Evolutionary conservation across 441 rosid species (phyloP).

Genomic region (Heliophila coronopifolia): DNA sequence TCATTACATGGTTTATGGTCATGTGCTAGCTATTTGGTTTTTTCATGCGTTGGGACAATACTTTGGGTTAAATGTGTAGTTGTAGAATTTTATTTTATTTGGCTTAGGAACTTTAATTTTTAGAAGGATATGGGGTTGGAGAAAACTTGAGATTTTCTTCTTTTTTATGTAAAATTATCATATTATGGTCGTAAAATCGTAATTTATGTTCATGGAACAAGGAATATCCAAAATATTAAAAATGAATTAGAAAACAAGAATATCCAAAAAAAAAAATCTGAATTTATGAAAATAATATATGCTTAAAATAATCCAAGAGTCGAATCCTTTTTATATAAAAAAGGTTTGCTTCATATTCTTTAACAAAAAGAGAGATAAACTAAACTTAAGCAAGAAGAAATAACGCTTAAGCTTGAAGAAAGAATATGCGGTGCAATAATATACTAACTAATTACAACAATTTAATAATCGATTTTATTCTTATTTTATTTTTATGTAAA

Average conservation of each 20-base stretch:
- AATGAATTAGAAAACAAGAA: not conserved
- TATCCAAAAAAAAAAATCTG: not conserved
- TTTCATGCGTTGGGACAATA: slow-evolving; percentile 18
- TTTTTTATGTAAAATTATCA: slow-evolving; percentile 17
- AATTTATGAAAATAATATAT: not conserved
- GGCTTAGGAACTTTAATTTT: slow-evolving; percentile 20
- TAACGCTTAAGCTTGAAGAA: slow-evolving; percentile 18
- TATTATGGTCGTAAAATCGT: slow-evolving; percentile 15
- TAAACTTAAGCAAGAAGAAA: slow-evolving; percentile 20
- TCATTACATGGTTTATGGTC: slow-evolving; percentile 6
- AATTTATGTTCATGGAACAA: slow-evolving; percentile 10
- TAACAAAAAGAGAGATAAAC: slow-evolving; percentile 3
- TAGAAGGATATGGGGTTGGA: slow-evolving; percentile 15
- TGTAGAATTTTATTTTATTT: slow-evolving; percentile 11
- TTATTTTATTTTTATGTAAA: not conserved
- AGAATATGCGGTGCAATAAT: not conserved
- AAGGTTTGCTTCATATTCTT: not conserved
- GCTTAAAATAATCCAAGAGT: not conserved
- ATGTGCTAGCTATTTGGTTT: slow-evolving; percentile 10
- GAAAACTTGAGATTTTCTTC: slow-evolving; percentile 3
- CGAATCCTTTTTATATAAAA: not conserved
- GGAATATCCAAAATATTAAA: no score
- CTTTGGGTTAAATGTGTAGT: slow-evolving; percentile 25
- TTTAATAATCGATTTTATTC: not conserved
- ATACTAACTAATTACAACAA: not conserved